These are phyloP conservation scores for Volutella citrinella DNA, from an alignment of 2,329 filamentous ascomycete species.

Conservation along the genomic window DNA sequence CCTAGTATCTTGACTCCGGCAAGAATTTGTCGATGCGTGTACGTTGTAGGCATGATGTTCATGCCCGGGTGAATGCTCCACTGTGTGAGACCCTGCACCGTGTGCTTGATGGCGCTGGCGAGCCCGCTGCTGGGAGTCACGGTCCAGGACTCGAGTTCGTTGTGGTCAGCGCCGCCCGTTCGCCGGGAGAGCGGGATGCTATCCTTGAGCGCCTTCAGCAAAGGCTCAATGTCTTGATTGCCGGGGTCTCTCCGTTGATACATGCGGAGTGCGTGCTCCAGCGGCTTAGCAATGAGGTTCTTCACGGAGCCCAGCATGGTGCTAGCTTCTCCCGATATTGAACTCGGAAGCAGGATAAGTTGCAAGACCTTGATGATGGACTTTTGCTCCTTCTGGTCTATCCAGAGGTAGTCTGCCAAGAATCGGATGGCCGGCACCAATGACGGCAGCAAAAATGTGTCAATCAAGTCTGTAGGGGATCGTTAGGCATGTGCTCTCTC, in stretches of 20 bases:
- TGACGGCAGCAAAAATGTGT: constrained; percentile 77
- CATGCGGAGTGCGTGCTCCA: constrained; percentile 64
- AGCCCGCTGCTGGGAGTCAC: constrained; percentile 55
- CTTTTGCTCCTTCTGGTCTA: constrained; percentile 63
- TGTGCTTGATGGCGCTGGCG: constrained; percentile 54
- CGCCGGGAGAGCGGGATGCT: constrained; percentile 57
- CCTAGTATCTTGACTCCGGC: constrained; percentile 60
- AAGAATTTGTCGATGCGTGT: constrained; percentile 70
- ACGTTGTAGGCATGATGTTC: constrained; percentile 59
- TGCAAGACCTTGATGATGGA: constrained; percentile 70
- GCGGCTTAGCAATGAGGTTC: constrained; percentile 65
- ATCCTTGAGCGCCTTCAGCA: constrained; percentile 63
- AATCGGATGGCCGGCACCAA: constrained; percentile 71
- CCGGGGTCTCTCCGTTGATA: constrained; percentile 65
- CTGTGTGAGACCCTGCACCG: constrained; percentile 59
- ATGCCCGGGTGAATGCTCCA: constrained; percentile 61
- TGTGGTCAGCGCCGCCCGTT: constrained; percentile 59
- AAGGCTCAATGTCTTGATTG: constrained; percentile 66
- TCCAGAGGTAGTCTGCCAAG: constrained; percentile 67
- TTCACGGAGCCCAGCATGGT: constrained; percentile 70
- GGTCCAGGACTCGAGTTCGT: constrained; percentile 68
- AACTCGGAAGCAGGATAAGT: constrained; percentile 66
- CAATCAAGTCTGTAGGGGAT: constrained; percentile 60
- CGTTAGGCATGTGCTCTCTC: constrained; percentile 2
- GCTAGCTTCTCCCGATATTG: constrained; percentile 68